Conservation (phyloP, 176 grass and related monocot species). For the Hordeum marinum region DNA sequence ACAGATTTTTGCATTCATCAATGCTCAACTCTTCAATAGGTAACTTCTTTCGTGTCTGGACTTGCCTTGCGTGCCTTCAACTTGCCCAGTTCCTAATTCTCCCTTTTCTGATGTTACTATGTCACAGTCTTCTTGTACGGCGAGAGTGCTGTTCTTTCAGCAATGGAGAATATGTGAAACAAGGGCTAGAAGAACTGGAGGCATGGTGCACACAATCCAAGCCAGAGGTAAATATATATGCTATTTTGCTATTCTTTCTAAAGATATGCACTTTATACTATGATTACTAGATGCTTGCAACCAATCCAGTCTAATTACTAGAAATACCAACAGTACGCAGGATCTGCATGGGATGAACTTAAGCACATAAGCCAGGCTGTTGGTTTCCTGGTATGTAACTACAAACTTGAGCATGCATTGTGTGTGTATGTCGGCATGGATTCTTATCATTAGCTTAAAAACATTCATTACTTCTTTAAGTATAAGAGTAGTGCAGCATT, state of each 20-base stretch:
- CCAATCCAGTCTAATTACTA: not conserved
- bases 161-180: slow-evolving; percentile 96
- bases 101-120: slow-evolving; percentile 3
- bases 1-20: slow-evolving; percentile 81
- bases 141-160: slow-evolving; percentile 96
- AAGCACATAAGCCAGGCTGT: slow-evolving; percentile 85
- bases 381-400: slow-evolving; percentile 84
- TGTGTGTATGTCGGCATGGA: slow-evolving; percentile 1
- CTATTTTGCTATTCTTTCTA: not conserved
- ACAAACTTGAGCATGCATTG: not conserved
- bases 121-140: slow-evolving; percentile 67
- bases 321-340: slow-evolving; percentile 53
- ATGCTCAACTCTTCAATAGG: slow-evolving; percentile 96
- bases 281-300: not conserved
- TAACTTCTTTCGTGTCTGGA: slow-evolving; percentile 20
- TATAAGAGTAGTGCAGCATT: not conserved
- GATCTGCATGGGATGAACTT: slow-evolving; percentile 77
- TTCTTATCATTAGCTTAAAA: not conserved
- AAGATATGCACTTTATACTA: not conserved
- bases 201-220: slow-evolving; percentile 67
- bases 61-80: not conserved
- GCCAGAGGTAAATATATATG: slow-evolving; percentile 52
- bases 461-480: not conserved
- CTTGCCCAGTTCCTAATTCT: slow-evolving; percentile 1
- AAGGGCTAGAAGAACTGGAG: slow-evolving; percentile 76